A percentile compares a stretch with the other conserved stretches of the same genome.
Conservation (phyloP, 1,139 yeast genomes). For the Candida tropicalis region DNA sequence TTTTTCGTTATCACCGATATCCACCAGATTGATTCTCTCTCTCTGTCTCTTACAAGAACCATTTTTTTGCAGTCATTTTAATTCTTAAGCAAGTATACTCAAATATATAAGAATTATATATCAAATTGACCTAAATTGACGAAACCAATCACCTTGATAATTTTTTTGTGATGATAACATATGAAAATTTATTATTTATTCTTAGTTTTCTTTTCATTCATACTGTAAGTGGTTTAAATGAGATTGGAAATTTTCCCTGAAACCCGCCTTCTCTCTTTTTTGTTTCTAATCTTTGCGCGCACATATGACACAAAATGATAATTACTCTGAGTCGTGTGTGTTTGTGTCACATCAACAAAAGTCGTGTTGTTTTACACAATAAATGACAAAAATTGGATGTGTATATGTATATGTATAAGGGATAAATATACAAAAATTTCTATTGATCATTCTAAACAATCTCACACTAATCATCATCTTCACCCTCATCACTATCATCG, state of each 20-base stretch:
- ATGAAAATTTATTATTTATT: not conserved
- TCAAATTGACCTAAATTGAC: not conserved
- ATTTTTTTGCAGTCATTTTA: constrained; percentile 14
- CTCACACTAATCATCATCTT: too few relatives aligned
- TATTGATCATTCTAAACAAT: too few relatives aligned
- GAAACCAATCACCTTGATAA: not conserved
- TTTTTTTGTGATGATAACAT: constrained; percentile 1
- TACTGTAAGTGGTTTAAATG: not conserved
- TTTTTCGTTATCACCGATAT: not conserved
- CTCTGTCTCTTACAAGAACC: not conserved
- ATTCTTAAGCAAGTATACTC: constrained; percentile 9
- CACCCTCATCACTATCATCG: not conserved
- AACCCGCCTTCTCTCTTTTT: too few relatives aligned
- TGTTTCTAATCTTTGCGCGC: too few relatives aligned
- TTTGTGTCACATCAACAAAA: too few relatives aligned
- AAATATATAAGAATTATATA: not conserved
- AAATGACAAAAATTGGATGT: too few relatives aligned
- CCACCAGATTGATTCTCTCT: not conserved
- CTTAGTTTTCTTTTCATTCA: not conserved
- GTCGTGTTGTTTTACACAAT: too few relatives aligned
- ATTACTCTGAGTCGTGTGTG: too few relatives aligned
- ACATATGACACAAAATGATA: too few relatives aligned
- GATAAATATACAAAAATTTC: too few relatives aligned
- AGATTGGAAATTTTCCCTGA: too few relatives aligned
- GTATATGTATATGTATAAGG: too few relatives aligned